Base-by-base conservation (phyloP, 257 asterid species). In the Nicotiana noctiflora region DNA sequence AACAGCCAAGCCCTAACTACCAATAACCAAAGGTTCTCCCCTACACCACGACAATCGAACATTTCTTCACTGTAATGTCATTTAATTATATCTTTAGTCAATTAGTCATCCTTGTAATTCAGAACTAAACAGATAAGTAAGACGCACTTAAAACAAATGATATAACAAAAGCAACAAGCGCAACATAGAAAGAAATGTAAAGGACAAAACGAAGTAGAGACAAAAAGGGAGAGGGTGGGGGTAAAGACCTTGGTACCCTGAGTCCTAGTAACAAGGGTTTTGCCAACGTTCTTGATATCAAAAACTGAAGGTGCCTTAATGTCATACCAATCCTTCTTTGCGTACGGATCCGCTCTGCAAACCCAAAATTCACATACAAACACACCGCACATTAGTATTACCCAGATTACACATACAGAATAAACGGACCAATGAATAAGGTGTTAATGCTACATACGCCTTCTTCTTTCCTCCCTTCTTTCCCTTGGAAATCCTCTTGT, bases 261-360 rank as follows among this genome's bases (percentile, higher is more conserved):
- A 19, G 77, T 70, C 23, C 77, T 56, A 32, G 77, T 70, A 0
- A 70, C 77, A 23, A 70, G 77, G 21, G 77, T 70, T 56, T 70
- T 70, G 34, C 77, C 77, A 11, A 70, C 34, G 1, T 70, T 70
- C 59, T 32, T 56, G 57, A 70, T 56, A 13, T 32, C 77, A 70
- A 70, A 70, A 19, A 70, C 77, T 21, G 77, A 70, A 21, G 77
- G 77, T 19, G 77, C 77, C 59, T 70, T 44, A 32, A 70, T 44
- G 13, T 70, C 77, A 44, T 70, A 70, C 77, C 77, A 70, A 44
- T 70, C 77, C 34, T 70, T 70, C 49, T 70, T 70, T 40, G 77
- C 77, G 23, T 70, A 70, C 49, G 59, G 59, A 15, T 52, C 59
- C 4, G 59, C 59, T 23, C 88, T 85, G 85, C 8, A 40, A 2